Evolutionary conservation across 768 basidiomycete genomes (phyloP), one percentile per base, ranked within the genome.

Genomic region (Phaeolepiota aurea): DNA sequence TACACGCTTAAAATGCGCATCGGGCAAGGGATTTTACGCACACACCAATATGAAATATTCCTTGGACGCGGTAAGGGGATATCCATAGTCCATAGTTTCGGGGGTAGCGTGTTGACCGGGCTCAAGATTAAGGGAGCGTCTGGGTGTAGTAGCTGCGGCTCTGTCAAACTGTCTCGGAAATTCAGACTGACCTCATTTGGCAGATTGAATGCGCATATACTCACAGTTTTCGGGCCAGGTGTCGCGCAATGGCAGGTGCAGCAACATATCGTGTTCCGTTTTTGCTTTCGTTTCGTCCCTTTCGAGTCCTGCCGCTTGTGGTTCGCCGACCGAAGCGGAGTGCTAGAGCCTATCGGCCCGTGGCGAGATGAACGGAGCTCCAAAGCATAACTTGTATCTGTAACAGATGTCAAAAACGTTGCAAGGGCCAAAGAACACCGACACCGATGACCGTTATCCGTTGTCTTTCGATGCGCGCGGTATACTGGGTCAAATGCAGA

Each of bases 241-340:
- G 18, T 5, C 12, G 33, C n/a, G 15, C 33, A 35, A 35, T 35
- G 33, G 15, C 33, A 35, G 7, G 33, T 14, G 16, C 33, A 35
- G 18, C 33, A 35, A 15, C 33, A 35, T 35, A 35, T 35, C 9
- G 33, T 35, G 33, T 35, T 28, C 25, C 25, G 7, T 35, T 15
- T 7, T 35, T 19, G 7, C 9, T 35, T 15, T 7, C 7, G 33
- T 15, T 16, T n/a, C 7, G 16, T 15, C 12, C 7, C 7, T 16
- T 5, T 7, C 7, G 33, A n/a, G 18, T 16, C 25, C 25, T n/a
- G n/a, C n/a, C n/a, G 28, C 28, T 9, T 14, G 14, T 35, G 7
- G 12, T 9, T 35, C 9, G 9, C 15, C 18, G 5, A 5, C 33
- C 15, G 33, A 14, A 7, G 18, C 18, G 7, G 7, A 35, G 18